Conservation (phyloP, 2,329 filamentous ascomycete genomes). For the Pseudogymnoascus sp. region DNA sequence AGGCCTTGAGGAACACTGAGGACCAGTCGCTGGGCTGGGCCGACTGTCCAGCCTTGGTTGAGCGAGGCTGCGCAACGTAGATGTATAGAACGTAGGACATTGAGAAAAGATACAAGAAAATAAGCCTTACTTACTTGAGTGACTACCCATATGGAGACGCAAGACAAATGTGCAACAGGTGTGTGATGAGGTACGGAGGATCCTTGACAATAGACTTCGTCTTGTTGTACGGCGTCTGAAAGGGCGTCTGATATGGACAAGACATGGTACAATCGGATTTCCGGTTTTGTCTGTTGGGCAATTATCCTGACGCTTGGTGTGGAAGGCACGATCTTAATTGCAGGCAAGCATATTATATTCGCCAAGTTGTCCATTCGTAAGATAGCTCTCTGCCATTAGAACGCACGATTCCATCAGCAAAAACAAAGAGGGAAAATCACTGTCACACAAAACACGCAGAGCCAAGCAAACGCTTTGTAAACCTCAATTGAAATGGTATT, state of each 20-base stretch:
- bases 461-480: neutral
- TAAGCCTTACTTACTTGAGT: neutral
- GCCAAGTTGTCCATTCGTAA: neutral
- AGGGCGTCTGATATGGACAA: neutral
- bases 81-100: neutral
- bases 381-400: neutral
- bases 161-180: neutral
- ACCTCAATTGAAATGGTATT: constrained; percentile 15
- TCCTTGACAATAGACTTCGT: neutral
- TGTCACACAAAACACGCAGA: constrained; percentile 4
- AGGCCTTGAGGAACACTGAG: neutral
- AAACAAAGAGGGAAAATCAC: neutral
- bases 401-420: neutral
- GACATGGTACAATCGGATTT: neutral
- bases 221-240: neutral
- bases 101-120: neutral
- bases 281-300: neutral
- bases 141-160: neutral
- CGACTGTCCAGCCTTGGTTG: neutral
- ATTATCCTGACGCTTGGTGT: neutral
- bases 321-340: neutral
- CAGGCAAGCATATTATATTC: neutral
- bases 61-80: neutral
- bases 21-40: neutral
- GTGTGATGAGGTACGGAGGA: neutral